Conservation (phyloP, 2,329 filamentous ascomycete species). For the Aspergillus felis region DNA sequence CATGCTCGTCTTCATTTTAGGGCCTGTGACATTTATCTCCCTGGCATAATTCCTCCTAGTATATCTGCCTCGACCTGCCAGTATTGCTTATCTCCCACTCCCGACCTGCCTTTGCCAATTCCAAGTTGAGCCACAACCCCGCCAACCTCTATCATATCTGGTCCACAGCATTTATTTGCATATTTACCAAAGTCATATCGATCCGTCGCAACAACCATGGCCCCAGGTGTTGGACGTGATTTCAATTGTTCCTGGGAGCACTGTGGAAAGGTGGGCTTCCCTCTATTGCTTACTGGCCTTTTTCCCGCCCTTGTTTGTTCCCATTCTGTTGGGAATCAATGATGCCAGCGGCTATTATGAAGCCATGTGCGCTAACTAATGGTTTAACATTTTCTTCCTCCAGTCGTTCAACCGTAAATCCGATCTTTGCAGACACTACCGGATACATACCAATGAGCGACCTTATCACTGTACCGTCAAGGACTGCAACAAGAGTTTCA, state of each 20-base stretch:
- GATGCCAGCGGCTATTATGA: background rate
- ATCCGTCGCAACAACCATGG: constrained; percentile 25
- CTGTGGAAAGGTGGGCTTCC: constrained; percentile 39
- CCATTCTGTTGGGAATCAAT: background rate
- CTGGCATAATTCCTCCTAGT: background rate
- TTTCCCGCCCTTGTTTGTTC: background rate
- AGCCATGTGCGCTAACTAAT: background rate
- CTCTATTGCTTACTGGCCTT: background rate
- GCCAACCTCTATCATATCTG: constrained; percentile 1
- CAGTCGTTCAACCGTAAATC: constrained; percentile 49
- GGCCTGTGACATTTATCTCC: background rate
- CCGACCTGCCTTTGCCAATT: background rate
- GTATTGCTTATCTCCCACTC: background rate
- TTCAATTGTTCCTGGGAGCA: constrained; percentile 43
- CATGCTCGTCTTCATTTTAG: background rate
- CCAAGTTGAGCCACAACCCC: background rate
- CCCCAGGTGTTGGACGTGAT: constrained; percentile 39
- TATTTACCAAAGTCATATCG: background rate
- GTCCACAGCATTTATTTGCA: constrained; percentile 2
- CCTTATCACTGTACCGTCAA: constrained; percentile 45
- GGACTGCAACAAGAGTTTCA: constrained; percentile 47
- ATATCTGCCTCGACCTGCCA: background rate
- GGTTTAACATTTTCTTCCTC: constrained; percentile 1
- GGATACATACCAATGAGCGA: constrained; percentile 47
- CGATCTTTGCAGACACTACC: constrained; percentile 44